These are phyloP conservation scores for Arbutus unedo DNA, from an alignment of 148 eudicot species.

Conservation along the genomic window DNA sequence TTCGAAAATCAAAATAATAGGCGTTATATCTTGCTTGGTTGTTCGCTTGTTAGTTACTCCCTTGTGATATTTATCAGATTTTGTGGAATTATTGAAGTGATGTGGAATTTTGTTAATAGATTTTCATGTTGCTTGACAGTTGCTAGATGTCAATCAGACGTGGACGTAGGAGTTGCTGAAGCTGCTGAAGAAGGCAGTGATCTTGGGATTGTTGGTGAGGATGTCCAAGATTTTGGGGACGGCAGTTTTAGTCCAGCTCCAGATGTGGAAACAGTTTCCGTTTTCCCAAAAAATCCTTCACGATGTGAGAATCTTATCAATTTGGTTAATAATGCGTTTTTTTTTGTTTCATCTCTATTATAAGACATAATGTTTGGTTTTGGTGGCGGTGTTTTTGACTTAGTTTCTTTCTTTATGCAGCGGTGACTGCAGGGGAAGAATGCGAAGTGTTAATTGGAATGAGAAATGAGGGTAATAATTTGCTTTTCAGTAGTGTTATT, in stretches of 20 bases:
- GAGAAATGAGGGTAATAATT: conserved; percentile 66
- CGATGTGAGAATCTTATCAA: conserved; percentile 39
- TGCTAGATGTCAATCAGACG: conserved; percentile 66
- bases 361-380: neutral
- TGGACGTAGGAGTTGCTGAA: conserved; percentile 24
- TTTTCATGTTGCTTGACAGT: conserved; percentile 34
- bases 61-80: neutral
- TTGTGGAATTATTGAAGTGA: neutral
- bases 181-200: conserved; percentile 44
- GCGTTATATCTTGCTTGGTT: neutral
- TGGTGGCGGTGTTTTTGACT: neutral
- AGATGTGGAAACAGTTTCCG: conserved; percentile 72
- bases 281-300: conserved; percentile 77
- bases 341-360: neutral
- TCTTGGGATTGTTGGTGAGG: conserved; percentile 68
- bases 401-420: conserved; percentile 40
- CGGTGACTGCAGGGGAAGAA: conserved; percentile 78
- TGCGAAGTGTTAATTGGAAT: conserved; percentile 73
- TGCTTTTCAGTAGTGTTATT: neutral
- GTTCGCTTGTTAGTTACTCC: neutral
- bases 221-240: conserved; percentile 47
- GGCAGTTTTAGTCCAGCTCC: conserved; percentile 62
- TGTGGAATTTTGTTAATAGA: neutral
- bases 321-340: neutral
- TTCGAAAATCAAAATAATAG: neutral